phyloP scores from a whole-genome alignment of 2,329 filamentous ascomycete species.

The Phaeosphaeria sp. region DNA sequence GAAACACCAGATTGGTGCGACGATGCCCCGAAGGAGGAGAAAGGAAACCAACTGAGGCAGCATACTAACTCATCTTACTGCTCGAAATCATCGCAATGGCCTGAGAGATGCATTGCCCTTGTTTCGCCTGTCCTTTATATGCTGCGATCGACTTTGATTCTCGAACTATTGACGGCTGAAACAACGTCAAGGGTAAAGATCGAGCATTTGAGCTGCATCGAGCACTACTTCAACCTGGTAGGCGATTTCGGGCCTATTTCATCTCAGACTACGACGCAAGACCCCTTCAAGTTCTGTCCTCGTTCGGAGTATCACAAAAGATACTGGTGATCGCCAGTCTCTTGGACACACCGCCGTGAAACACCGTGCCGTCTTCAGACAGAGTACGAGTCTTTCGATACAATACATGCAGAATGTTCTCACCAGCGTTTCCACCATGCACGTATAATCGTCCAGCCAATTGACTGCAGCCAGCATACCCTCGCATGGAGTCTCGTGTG shows the following conservation, averaged over 20 bases:
- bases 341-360: background rate
- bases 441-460: background rate
- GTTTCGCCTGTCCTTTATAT: background rate
- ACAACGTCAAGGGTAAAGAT: background rate
- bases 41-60: background rate
- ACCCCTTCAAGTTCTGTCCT: background rate
- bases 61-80: background rate
- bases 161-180: background rate
- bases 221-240: background rate
- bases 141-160: background rate
- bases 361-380: background rate
- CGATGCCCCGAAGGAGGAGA: background rate
- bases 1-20: background rate
- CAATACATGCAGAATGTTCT: background rate
- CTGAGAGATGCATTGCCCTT: background rate
- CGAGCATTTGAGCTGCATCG: background rate
- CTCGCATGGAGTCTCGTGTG: background rate
- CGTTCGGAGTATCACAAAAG: background rate
- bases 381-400: background rate
- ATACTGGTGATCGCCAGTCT: background rate
- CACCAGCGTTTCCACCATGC: background rate
- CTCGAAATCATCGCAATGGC: background rate
- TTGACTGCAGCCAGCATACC: background rate
- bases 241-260: background rate
- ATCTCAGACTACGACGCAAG: background rate